phyloP scores from a whole-genome alignment of 2,329 filamentous ascomycete species.

The Claviceps maximensis region DNA sequence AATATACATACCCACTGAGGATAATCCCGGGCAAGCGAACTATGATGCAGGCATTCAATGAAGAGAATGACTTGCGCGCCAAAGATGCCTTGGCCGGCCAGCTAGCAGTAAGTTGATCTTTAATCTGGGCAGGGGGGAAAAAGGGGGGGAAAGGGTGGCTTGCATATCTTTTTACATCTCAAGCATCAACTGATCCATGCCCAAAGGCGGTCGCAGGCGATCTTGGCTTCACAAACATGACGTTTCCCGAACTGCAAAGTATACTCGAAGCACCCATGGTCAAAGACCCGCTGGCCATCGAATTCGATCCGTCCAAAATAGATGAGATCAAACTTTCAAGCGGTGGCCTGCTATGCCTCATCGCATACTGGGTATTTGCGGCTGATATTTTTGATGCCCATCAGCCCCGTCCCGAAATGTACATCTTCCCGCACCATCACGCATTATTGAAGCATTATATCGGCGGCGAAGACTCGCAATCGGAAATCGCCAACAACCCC shows the following conservation, averaged over 20 bases:
- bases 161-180: too few species aligned
- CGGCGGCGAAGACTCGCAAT: conserved; percentile 33
- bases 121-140: not conserved
- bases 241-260: conserved; percentile 32
- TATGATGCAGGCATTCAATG: conserved; percentile 49
- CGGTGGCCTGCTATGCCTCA: conserved; percentile 43
- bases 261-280: conserved; percentile 27
- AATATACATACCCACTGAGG: conserved; percentile 52
- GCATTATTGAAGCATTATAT: conserved; percentile 41
- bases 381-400: conserved; percentile 46
- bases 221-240: conserved; percentile 37
- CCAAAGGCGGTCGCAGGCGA: conserved; percentile 49
- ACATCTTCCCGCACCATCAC: conserved; percentile 48
- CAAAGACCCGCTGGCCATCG: conserved; percentile 31
- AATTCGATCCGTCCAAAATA: conserved; percentile 32
- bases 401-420: conserved; percentile 36
- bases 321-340: conserved; percentile 44
- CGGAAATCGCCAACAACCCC: conserved; percentile 33
- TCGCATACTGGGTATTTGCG: conserved; percentile 50
- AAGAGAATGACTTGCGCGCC: conserved; percentile 46
- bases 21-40: conserved; percentile 49
- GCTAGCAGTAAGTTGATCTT: conserved; percentile 43
- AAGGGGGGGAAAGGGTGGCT: not conserved
- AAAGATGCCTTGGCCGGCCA: conserved; percentile 58
- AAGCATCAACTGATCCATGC: not conserved